Evolutionary conservation across 2,329 filamentous ascomycete genomes (phyloP), one percentile per base, ranked within the genome.

Genomic region (Pleochaeta shiraiana): DNA sequence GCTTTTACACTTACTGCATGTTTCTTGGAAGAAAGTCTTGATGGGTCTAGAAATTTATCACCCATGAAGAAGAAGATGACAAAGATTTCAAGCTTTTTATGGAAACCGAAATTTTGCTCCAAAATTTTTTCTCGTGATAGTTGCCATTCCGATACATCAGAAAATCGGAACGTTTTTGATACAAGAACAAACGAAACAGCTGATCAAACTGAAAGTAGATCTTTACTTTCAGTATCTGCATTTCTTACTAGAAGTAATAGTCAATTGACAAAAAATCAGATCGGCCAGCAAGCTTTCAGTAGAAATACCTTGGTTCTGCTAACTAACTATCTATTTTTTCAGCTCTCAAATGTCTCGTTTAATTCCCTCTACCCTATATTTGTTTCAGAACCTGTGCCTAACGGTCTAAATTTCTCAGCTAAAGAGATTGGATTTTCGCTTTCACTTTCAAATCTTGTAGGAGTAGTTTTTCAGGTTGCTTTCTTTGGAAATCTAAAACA

Each of bases 351-450:
- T 74, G 90, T 96, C 68, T 90, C 90, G 3, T 98, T 91, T 79
- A 96, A 95, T 75, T 92, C 89, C 21, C 78, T 98, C 0, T 98
- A 95, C 70, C 93, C 93, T 0, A 92, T 97, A 64, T 98, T 97
- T 70, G 88, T 86, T 0, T 85, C 91, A 64, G 84, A 87, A 0
- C 74, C 81, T 0, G 79, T 84, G 0, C 93, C 93, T 0, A 85
- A 85, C 0, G 93, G 93, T 21, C 86, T 93, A 47, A 79, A 80
- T 0, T 78, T 97, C 3, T 81, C 81, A 0, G 89, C 92, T 0
- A 81, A 83, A 65, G 89, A 88, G 66, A 95, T 97, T 55, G 93
- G 93, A 0, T 75, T 95, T 21, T 88, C 87, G 0, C 78, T 96
- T 63, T 92, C 88, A 0, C 85, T 95, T 67, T 89, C 92, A 0